These are phyloP conservation scores for Ophiostoma sp. DNA, from an alignment of 2,329 filamentous ascomycete genomes.

Conservation along the genomic window DNA sequence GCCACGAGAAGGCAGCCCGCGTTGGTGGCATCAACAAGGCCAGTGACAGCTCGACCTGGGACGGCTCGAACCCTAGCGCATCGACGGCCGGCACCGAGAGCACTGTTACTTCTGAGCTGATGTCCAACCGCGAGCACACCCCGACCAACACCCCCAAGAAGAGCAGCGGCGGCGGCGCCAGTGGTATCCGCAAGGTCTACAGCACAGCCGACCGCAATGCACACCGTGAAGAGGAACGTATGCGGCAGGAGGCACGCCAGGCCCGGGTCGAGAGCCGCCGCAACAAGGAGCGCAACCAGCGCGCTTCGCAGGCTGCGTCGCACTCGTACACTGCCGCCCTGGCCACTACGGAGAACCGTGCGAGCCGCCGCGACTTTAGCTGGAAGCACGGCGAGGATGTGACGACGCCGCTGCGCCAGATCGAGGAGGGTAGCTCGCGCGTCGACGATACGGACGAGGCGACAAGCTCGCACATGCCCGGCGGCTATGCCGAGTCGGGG, in stretches of 20 bases:
- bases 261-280: slow-evolving; percentile 50
- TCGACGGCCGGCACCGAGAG: slow-evolving; percentile 37
- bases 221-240: slow-evolving; percentile 48
- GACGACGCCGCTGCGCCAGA: slow-evolving; percentile 30
- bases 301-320: slow-evolving; percentile 32
- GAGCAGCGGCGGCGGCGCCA: slow-evolving; percentile 28
- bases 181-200: slow-evolving; percentile 56
- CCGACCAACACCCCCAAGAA: slow-evolving; percentile 52
- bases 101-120: slow-evolving; percentile 57
- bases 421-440: slow-evolving; percentile 33
- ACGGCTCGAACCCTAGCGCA: slow-evolving; percentile 65
- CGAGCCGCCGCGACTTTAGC: slow-evolving; percentile 46
- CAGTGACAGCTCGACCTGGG: slow-evolving; percentile 72
- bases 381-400: slow-evolving; percentile 44
- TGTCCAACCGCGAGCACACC: slow-evolving; percentile 53
- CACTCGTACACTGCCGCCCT: slow-evolving; percentile 17
- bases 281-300: slow-evolving; percentile 40
- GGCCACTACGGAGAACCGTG: slow-evolving; percentile 5
- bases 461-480: slow-evolving; percentile 34
- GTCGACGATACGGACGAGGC: slow-evolving; percentile 30
- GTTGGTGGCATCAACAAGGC: slow-evolving; percentile 86
- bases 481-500: slow-evolving; percentile 32
- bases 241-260: slow-evolving; percentile 52
- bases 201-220: slow-evolving; percentile 53
- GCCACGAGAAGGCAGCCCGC: slow-evolving; percentile 76